A percentile compares a stretch with the other conserved stretches of the same genome.
Evolutionary conservation across 75 land plant genomes (phyloP).

Genomic region (Cupressus sempervirens): DNA sequence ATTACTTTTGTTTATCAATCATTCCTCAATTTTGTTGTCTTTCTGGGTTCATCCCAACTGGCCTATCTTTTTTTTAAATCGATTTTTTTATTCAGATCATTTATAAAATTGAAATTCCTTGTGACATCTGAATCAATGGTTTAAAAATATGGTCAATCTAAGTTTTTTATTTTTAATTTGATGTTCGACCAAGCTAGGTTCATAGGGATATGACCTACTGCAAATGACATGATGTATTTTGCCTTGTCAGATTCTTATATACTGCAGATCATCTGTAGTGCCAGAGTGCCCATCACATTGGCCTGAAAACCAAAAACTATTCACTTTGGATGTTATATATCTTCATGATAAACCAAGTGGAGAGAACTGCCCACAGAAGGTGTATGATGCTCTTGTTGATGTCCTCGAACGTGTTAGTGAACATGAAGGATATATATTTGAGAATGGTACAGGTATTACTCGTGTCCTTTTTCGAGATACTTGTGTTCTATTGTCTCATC

Average conservation of each 20-base stretch:
- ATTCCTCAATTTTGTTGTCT: no score
- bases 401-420: constrained; percentile 79
- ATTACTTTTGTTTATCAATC: no score
- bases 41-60: no score
- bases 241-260: constrained; percentile 63
- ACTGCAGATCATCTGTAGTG: constrained; percentile 74
- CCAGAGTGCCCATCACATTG: constrained; percentile 39
- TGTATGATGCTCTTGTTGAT: constrained; percentile 87
- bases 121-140: not conserved
- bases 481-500: constrained; percentile 72
- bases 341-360: constrained; percentile 91
- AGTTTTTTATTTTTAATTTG: not conserved
- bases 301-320: constrained; percentile 55
- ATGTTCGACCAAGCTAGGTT: not conserved
- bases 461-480: constrained; percentile 69
- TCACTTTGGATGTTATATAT: constrained; percentile 80
- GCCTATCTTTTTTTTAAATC: not conserved
- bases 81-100: not conserved
- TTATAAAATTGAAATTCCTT: not conserved
- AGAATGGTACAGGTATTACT: constrained; percentile 73
- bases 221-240: constrained; percentile 10
- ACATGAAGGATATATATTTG: constrained; percentile 84
- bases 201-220: not conserved
- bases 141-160: not conserved
- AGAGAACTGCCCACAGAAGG: constrained; percentile 87